These are phyloP conservation scores for Angomonas ambiguus DNA, from an alignment of 208 protist genomes.

Conservation along the genomic window DNA sequence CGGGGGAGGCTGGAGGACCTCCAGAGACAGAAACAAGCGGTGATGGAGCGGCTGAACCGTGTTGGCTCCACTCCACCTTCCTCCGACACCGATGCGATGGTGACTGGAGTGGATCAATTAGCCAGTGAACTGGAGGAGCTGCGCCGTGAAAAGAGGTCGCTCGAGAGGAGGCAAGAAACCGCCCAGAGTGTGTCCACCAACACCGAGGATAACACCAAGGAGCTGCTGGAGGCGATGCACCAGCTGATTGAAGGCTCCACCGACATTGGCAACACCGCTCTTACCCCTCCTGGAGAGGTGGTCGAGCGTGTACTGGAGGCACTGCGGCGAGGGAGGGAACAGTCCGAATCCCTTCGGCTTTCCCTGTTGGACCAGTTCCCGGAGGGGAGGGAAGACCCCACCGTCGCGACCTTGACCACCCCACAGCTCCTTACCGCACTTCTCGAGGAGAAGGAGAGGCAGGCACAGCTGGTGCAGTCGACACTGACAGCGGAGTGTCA, in stretches of 20 bases:
- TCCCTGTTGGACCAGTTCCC: neutral
- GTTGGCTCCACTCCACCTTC: neutral
- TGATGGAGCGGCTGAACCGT: neutral
- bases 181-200: too few species aligned
- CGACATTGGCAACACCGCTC: neutral
- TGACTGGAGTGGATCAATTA: neutral
- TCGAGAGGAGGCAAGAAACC: too few species aligned
- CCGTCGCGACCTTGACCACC: neutral
- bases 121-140: neutral
- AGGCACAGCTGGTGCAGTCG: neutral
- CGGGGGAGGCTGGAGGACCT: neutral
- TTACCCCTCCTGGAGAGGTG: neutral
- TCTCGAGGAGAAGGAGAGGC: slow-evolving; percentile 11
- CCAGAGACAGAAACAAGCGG: neutral
- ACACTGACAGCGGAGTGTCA: slow-evolving; percentile 5
- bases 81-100: neutral
- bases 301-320: neutral
- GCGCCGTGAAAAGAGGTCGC: neutral
- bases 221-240: neutral
- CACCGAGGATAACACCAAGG: neutral
- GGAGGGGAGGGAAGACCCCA: neutral
- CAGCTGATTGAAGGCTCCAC: neutral
- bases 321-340: neutral
- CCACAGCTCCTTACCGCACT: neutral
- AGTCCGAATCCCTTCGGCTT: neutral